Base-by-base conservation (phyloP, 2,329 filamentous ascomycete genomes). In the Trichoderma aggressivum region DNA sequence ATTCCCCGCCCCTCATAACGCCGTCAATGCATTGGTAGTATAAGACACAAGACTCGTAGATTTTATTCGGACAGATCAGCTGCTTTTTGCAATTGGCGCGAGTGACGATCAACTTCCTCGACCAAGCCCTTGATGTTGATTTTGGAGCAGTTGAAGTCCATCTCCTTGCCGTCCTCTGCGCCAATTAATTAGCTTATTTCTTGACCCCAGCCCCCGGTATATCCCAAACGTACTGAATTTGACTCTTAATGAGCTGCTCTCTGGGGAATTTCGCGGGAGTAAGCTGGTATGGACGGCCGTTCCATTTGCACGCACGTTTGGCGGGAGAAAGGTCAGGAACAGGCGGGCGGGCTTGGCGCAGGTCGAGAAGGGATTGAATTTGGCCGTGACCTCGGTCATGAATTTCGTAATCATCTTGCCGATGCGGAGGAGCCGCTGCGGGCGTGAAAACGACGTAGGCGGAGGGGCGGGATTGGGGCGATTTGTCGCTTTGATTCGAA, bases 31-130 rank as follows among this genome's bases (percentile, higher is more conserved):
- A 78, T 75, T 59, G 56, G 32, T 34, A n/a, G 32, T 71, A 50
- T 74, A 68, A 53, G 69, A 61, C 66, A 73, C 75, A 74, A 43
- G 26, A 39, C 21, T 36, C 16, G 24, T 56, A 24, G 18, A 26
- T 73, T 79, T 77, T 78, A 82, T 71, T 89, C 87, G 47, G 82
- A 83, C 79, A 98, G 83, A 78, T 97, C 94, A 76, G 94, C 92
- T 82, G 93, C 89, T 80, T 97, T 91, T 77, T 93, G 90, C 78
- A 98, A 82, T 75, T 86, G 85, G 75, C 96, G 88, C 64, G 94
- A 97, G 83, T 98, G 94, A 77, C 96, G 87, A 80, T 98, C 92
- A 58, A 97, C 90, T 82, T 98, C 94, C 80, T 94, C 92, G 71
- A 95, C 87, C 24, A 98, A 88, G 77, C 94, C 92, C 79, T 93